Percentiles rank a stretch among this genome's conserved stretches.
Conservation (phyloP, 2,329 filamentous ascomycete species). For the Aspergillus hortae region DNA sequence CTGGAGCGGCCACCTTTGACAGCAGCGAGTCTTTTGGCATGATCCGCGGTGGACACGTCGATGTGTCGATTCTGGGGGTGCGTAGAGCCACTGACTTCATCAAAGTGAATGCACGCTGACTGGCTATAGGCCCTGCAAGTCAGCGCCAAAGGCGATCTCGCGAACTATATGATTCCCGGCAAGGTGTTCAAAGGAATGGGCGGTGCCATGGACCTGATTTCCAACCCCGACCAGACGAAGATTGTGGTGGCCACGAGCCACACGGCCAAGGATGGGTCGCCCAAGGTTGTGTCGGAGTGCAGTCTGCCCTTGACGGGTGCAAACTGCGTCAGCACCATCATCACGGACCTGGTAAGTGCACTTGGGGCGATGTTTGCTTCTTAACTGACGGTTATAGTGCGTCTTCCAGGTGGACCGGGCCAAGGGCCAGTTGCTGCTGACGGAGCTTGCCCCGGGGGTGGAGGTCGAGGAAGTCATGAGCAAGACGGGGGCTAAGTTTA, state of each 20-base stretch:
- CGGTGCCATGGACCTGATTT: conserved; percentile 70
- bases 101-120: not conserved
- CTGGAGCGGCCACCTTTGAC: conserved; percentile 74
- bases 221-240: conserved; percentile 68
- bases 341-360: conserved; percentile 65
- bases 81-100: conserved; percentile 11
- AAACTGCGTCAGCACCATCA: conserved; percentile 66
- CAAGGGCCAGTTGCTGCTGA: conserved; percentile 48
- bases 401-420: conserved; percentile 71
- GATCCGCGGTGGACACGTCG: conserved; percentile 80
- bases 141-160: conserved; percentile 71
- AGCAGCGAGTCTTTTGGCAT: conserved; percentile 79
- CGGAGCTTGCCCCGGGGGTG: conserved; percentile 67
- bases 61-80: conserved; percentile 75
- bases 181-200: conserved; percentile 87
- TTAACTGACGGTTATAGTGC: conserved; percentile 47
- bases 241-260: conserved; percentile 70
- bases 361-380: not conserved
- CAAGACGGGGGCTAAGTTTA: conserved; percentile 69
- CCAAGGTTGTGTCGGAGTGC: conserved; percentile 65
- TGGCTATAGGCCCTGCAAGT: conserved; percentile 64
- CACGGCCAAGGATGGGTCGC: conserved; percentile 63
- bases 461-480: conserved; percentile 64
- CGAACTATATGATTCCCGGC: conserved; percentile 87
- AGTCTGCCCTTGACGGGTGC: conserved; percentile 64